Evolutionary conservation across 306 rosid genomes (phyloP).

Genomic region (Macrotyloma uniflorum): DNA sequence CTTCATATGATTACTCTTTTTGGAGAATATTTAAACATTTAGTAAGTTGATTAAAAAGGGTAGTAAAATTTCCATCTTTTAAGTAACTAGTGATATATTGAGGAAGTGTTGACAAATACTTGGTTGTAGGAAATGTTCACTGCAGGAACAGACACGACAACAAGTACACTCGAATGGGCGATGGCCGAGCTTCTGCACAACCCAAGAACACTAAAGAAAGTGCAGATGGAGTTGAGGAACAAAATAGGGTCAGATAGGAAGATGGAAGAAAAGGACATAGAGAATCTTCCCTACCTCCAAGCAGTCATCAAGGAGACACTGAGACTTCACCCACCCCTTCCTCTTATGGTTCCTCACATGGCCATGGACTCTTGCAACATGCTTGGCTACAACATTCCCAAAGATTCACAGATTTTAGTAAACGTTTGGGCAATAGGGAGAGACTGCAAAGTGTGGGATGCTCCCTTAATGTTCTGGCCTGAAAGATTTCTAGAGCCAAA

Average conservation of each 20-base stretch:
- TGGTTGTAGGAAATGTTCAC: conserved; percentile 80
- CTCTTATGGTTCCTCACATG: conserved; percentile 88
- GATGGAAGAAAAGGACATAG: conserved; percentile 68
- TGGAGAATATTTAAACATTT: neutral
- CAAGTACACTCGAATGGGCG: conserved; percentile 90
- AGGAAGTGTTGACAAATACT: neutral
- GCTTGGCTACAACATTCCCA: conserved; percentile 66
- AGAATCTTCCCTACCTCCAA: conserved; percentile 69
- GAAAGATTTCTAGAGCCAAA: conserved; percentile 70
- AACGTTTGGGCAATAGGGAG: conserved; percentile 96
- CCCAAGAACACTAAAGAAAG: conserved; percentile 61
- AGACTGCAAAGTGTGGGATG: conserved; percentile 75
- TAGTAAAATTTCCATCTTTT: no score
- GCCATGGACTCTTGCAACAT: conserved; percentile 66
- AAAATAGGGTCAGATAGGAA: conserved; percentile 44
- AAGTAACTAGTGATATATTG: no score
- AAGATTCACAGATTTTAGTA: conserved; percentile 73
- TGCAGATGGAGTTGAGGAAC: conserved; percentile 65
- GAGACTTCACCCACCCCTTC: conserved; percentile 95
- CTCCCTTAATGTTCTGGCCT: conserved; percentile 67
- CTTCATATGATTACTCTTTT: neutral
- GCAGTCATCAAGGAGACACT: conserved; percentile 87
- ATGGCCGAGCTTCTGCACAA: conserved; percentile 84
- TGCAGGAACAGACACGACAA: conserved; percentile 90
- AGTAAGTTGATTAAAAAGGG: neutral